phyloP scores from a whole-genome alignment of 2,329 filamentous ascomycete species.

The Pyricularia pennisetigena region DNA sequence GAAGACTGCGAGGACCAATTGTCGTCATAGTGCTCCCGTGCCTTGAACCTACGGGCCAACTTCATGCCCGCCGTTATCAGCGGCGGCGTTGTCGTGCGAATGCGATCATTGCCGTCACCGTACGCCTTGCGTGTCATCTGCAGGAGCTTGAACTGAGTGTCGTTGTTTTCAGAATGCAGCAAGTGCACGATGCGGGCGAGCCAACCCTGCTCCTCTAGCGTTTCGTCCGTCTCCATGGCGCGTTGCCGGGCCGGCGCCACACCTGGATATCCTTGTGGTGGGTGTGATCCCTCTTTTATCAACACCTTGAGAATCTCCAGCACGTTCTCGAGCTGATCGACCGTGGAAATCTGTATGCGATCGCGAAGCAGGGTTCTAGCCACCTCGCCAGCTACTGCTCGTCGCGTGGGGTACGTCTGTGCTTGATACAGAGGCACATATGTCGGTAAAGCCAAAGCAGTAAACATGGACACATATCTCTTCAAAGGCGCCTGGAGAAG shows the following conservation, averaged over 20 bases:
- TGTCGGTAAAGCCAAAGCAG: conserved; percentile 83
- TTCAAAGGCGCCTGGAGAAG: conserved; percentile 86
- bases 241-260: conserved; percentile 63
- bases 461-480: conserved; percentile 88
- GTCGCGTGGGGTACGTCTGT: conserved; percentile 84
- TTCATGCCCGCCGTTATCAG: conserved; percentile 85
- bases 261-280: conserved; percentile 75
- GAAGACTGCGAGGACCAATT: conserved; percentile 58
- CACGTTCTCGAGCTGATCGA: conserved; percentile 76
- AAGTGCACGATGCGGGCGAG: conserved; percentile 86
- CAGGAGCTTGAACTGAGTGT: conserved; percentile 87
- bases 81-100: conserved; percentile 90
- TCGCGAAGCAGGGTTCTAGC: conserved; percentile 74
- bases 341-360: conserved; percentile 67
- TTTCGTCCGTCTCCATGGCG: conserved; percentile 83
- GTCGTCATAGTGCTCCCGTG: conserved; percentile 71
- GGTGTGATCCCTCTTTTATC: conserved; percentile 84
- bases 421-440: conserved; percentile 85
- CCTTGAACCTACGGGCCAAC: conserved; percentile 79
- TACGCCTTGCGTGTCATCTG: conserved; percentile 83
- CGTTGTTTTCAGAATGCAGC: conserved; percentile 73
- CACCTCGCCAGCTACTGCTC: conserved; percentile 85
- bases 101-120: conserved; percentile 84
- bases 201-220: conserved; percentile 96
- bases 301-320: conserved; percentile 82